A percentile compares a stretch with the other conserved stretches of the same genome.
phyloP scores from a whole-genome alignment of 192 early-diverging fungal genomes.

The Radiomyces spectabilis region DNA sequence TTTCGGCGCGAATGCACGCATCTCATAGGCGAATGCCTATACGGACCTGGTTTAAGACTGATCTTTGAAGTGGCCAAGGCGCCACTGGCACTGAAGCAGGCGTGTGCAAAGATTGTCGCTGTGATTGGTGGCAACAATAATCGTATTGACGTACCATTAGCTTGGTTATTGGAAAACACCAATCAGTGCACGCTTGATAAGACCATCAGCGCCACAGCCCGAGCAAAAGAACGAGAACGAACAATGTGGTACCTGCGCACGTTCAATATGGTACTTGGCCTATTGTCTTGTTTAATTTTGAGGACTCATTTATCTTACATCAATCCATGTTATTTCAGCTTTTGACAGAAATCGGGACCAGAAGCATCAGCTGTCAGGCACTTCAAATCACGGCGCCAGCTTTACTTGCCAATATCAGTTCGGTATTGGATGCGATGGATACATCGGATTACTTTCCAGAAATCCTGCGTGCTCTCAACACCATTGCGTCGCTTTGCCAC shows the following conservation, averaged over 20 bases:
- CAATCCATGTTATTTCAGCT: not conserved
- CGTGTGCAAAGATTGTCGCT: slow-evolving; percentile 2
- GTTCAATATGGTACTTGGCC: slow-evolving; percentile 2
- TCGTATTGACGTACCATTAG: slow-evolving; percentile 4
- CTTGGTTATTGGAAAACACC: slow-evolving; percentile 9
- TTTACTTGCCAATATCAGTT: slow-evolving; percentile 9
- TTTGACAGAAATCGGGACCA: slow-evolving; percentile 1
- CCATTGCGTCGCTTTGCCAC: not conserved
- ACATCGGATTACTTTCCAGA: slow-evolving; percentile 12
- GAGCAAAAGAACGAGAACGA: slow-evolving; percentile 10
- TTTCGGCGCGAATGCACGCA: slow-evolving; percentile 1
- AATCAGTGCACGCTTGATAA: not conserved
- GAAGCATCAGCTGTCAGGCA: too few relatives aligned
- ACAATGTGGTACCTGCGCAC: slow-evolving; percentile 10
- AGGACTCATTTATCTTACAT: not conserved
- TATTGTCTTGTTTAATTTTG: not conserved
- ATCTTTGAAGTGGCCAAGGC: slow-evolving; percentile 1
- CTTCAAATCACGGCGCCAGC: slow-evolving; percentile 6
- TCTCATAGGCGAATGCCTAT: slow-evolving; percentile 2
- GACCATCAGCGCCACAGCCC: not conserved
- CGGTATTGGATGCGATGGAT: slow-evolving; percentile 16
- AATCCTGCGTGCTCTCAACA: not conserved
- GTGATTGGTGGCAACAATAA: slow-evolving; percentile 7
- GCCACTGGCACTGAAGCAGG: slow-evolving; percentile 1
- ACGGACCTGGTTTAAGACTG: not conserved